Base-by-base conservation (phyloP, 495 filamentous ascomycete genomes). In the Chlorociboria aeruginascens region DNA sequence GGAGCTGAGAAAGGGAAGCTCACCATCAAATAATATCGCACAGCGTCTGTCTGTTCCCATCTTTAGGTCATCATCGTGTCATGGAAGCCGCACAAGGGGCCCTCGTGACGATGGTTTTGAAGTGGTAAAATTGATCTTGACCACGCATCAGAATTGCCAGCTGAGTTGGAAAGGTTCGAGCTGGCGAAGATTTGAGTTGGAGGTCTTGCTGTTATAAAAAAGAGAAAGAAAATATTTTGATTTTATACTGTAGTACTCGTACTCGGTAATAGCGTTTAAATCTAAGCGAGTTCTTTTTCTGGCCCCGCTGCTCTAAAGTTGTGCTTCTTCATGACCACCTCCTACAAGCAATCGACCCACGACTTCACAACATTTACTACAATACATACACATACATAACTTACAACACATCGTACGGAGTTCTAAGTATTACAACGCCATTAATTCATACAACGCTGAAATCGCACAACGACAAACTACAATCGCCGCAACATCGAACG, bases 41-140 rank as follows among this genome's bases (percentile, higher is more conserved):
- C 25, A 45, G 49, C 40, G 31, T n/a, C 12, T 31, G 16, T 50
- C 69, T 89, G 85, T 88, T 67, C 76, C 83, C 76, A 70, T 80
- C 82, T 73, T 83, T 76, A 95, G 90, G 90, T 97, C 89, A 89
- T 95, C 90, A 89, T 66, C 86, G 79, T 73, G 79, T 97, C 90
- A 89, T 97, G 90, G 86, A 66, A 73, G 81, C 82, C 87, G 69
- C 60, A 65, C 72, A 63, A 64, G 74, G 70, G 82, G 81, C 86
- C 85, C 90, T 97, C 90, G 84, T 87, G 83, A 87, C 80, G 79
- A 96, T 88, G 90, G 90, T 97, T 97, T 97, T 97, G 86, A 76
- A 86, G 71, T 70, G 69, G 59, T 16, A 55, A 58, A 67, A 69
- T 25, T 70, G 51, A 63, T 70, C 69, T 69, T 60, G 68, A 72